phyloP scores from a whole-genome alignment of 1,284 basidiomycete genomes.

The Ceratorhiza oryzae-sativae region DNA sequence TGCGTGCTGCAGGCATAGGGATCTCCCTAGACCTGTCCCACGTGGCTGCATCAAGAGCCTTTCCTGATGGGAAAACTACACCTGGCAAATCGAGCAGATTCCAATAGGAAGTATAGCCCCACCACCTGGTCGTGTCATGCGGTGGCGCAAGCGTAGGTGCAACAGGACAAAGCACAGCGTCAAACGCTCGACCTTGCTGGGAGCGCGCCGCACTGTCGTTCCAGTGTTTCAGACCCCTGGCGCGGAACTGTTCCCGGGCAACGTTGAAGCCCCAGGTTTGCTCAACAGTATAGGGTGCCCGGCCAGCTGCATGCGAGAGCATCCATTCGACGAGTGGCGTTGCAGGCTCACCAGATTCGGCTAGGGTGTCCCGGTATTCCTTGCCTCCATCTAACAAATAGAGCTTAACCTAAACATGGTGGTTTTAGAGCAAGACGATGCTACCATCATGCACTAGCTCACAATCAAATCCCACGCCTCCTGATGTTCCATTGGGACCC shows the following conservation, averaged over 20 bases:
- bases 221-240: constrained; percentile 60
- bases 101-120: constrained; percentile 63
- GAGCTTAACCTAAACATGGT: constrained; percentile 53
- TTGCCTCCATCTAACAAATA: constrained; percentile 61
- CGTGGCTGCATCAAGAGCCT: constrained; percentile 25
- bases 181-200: constrained; percentile 60
- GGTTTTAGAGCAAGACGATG: constrained; percentile 17
- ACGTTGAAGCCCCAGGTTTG: constrained; percentile 57
- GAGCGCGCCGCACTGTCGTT: constrained; percentile 57
- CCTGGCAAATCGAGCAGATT: constrained; percentile 65
- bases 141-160: constrained; percentile 60
- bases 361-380: constrained; percentile 56
- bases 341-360: constrained; percentile 51
- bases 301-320: constrained; percentile 53
- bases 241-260: constrained; percentile 57
- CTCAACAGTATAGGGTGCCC: constrained; percentile 52
- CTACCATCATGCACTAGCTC: constrained; percentile 46
- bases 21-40: not conserved
- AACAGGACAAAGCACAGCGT: constrained; percentile 63
- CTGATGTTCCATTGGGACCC: constrained; percentile 58
- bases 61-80: constrained; percentile 61
- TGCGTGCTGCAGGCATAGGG: constrained; percentile 49
- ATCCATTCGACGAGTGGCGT: constrained; percentile 61
- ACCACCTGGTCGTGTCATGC: constrained; percentile 61
- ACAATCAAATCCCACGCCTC: constrained; percentile 61